A percentile compares a stretch with the other conserved stretches of the same genome.
Conservation (phyloP, 2,329 filamentous ascomycete genomes). For the Fusarium papillatum region DNA sequence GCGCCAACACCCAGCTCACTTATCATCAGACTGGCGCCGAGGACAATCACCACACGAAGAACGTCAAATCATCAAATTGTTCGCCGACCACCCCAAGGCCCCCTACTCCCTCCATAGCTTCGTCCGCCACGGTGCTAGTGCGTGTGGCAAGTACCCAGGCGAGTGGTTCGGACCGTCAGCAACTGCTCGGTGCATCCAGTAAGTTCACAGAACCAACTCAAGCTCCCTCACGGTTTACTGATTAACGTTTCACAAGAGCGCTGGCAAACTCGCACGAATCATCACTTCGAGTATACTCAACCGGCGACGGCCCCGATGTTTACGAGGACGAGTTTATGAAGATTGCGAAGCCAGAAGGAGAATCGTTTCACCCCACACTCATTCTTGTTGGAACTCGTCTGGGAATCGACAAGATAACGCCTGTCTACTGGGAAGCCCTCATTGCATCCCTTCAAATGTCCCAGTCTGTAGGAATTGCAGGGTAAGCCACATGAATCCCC, state of each 20-base stretch:
- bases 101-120: conserved; percentile 97
- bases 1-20: conserved; percentile 19
- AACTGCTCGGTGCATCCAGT: conserved; percentile 95
- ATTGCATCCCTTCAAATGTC: conserved; percentile 87
- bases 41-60: conserved; percentile 72
- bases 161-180: conserved; percentile 99
- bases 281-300: conserved; percentile 86
- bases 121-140: conserved; percentile 86
- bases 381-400: conserved; percentile 91
- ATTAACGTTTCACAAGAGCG: conserved; percentile 65
- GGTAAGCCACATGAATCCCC: conserved; percentile 66
- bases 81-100: conserved; percentile 88
- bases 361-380: conserved; percentile 83
- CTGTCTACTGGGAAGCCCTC: conserved; percentile 95
- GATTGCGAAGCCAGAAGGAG: conserved; percentile 77
- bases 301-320: conserved; percentile 90
- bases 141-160: conserved; percentile 94
- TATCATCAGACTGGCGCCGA: conserved; percentile 77
- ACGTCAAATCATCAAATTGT: conserved; percentile 80
- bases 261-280: conserved; percentile 77
- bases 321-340: conserved; percentile 91
- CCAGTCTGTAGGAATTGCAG: conserved; percentile 96
- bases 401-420: conserved; percentile 94
- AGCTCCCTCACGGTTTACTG: neutral
- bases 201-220: conserved; percentile 51